Percentiles rank a stretch among this genome's conserved stretches.
phyloP scores from a whole-genome alignment of 2,329 filamentous ascomycete species.

The Aspergillus terreus region DNA sequence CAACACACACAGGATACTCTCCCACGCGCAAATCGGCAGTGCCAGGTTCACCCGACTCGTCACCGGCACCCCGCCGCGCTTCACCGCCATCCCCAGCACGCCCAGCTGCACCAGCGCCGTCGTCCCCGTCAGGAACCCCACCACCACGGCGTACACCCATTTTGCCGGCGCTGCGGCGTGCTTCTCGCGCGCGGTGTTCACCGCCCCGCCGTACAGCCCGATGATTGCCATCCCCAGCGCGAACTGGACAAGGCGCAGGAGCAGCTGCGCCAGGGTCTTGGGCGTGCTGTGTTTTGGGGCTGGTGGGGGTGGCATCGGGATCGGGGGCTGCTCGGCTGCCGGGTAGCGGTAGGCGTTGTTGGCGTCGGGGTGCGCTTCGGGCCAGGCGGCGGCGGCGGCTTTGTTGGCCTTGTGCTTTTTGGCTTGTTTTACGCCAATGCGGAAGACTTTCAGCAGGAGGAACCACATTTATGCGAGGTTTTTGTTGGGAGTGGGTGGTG shows the following conservation, averaged over 20 bases:
- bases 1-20: slow-evolving; percentile 68
- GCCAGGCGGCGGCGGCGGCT: slow-evolving; percentile 10
- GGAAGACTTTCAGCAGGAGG: slow-evolving; percentile 25
- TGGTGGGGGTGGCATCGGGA: slow-evolving; percentile 12
- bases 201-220: slow-evolving; percentile 71
- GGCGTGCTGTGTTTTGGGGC: slow-evolving; percentile 14
- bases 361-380: slow-evolving; percentile 13
- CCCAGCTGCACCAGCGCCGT: slow-evolving; percentile 61
- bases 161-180: slow-evolving; percentile 57
- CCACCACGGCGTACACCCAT: slow-evolving; percentile 77
- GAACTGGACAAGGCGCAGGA: slow-evolving; percentile 73
- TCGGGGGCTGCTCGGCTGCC: slow-evolving; percentile 8
- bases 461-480: slow-evolving; percentile 23
- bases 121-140: slow-evolving; percentile 62
- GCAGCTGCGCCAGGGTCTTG: slow-evolving; percentile 19
- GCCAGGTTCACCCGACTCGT: slow-evolving; percentile 21
- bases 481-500: slow-evolving; percentile 3
- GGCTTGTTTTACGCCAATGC: slow-evolving; percentile 25
- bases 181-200: slow-evolving; percentile 45
- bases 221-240: slow-evolving; percentile 71
- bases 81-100: slow-evolving; percentile 53
- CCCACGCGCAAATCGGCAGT: slow-evolving; percentile 60
- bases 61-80: slow-evolving; percentile 23
- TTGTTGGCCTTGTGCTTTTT: slow-evolving; percentile 30
- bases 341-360: slow-evolving; percentile 17